Conservation (phyloP, 805 yeast genomes). For the Saturnispora quitensis region DNA sequence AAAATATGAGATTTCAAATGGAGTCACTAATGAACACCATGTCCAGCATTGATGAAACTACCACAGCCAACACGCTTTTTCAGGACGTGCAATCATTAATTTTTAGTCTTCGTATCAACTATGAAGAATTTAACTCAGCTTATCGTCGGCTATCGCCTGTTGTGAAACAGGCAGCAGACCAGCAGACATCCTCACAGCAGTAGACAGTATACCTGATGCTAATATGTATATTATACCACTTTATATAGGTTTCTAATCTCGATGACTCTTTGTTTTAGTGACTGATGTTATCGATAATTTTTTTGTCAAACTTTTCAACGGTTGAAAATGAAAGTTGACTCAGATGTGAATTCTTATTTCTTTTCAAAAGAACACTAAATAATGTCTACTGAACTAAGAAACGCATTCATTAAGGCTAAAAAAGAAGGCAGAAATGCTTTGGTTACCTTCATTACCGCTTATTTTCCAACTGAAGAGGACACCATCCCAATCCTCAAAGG, state of each 20-base stretch:
- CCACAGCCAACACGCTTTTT: conserved; percentile 34
- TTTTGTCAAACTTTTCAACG: background rate
- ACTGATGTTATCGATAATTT: background rate
- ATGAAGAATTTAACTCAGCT: background rate
- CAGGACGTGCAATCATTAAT: conserved; percentile 30
- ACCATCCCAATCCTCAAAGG: conserved; percentile 81
- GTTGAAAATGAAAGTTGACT: background rate
- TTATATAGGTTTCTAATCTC: background rate
- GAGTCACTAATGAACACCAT: conserved; percentile 27
- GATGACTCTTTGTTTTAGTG: background rate
- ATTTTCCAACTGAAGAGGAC: conserved; percentile 80
- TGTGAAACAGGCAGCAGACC: background rate
- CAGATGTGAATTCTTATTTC: background rate
- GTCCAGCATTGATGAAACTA: conserved; percentile 36
- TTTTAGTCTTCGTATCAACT: conserved; percentile 35
- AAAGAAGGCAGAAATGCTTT: conserved; percentile 64
- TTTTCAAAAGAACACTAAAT: background rate
- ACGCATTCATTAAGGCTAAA: conserved; percentile 28
- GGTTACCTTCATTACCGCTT: conserved; percentile 90
- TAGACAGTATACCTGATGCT: background rate
- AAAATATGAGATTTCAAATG: conserved; percentile 33
- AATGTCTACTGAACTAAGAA: conserved; percentile 28
- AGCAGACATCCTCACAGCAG: background rate
- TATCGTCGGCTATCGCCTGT: background rate
- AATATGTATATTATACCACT: background rate